Evolutionary conservation across 2,329 filamentous ascomycete species (phyloP).

Genomic region (Paracoccidioides lutzii): DNA sequence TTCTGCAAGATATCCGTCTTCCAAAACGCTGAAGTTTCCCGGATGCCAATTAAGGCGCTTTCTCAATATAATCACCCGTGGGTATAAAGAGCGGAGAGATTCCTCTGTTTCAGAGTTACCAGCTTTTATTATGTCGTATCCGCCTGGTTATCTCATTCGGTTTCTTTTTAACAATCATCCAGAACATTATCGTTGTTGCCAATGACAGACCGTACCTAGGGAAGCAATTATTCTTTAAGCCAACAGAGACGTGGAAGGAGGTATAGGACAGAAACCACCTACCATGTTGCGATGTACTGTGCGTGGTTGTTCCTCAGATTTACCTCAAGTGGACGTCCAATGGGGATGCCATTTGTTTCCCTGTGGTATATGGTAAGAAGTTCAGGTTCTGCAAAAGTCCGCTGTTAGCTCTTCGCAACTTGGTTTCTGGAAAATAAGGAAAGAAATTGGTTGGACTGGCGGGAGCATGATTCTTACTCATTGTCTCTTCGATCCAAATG

Average conservation of each 20-base stretch:
- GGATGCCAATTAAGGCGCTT: neutral
- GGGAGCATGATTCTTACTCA: slow-evolving; percentile 46
- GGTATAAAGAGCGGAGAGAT: slow-evolving; percentile 3
- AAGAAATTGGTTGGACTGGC: slow-evolving; percentile 1
- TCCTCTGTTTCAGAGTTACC: slow-evolving; percentile 38
- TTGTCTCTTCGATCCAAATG: slow-evolving; percentile 92
- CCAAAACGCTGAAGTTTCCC: slow-evolving; percentile 5
- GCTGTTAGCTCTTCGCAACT: slow-evolving; percentile 9
- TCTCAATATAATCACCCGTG: neutral
- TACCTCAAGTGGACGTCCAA: slow-evolving; percentile 76
- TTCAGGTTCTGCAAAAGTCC: slow-evolving; percentile 51
- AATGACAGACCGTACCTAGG: slow-evolving; percentile 69
- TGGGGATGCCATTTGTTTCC: slow-evolving; percentile 69
- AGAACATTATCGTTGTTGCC: slow-evolving; percentile 89
- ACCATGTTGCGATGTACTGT: slow-evolving; percentile 99
- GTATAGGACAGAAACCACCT: slow-evolving; percentile 25
- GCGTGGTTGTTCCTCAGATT: slow-evolving; percentile 92
- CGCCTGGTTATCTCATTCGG: slow-evolving; percentile 58
- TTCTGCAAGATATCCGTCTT: slow-evolving; percentile 59
- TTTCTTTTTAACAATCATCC: slow-evolving; percentile 85
- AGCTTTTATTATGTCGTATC: slow-evolving; percentile 62
- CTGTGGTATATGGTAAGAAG: slow-evolving; percentile 63
- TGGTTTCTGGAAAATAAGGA: slow-evolving; percentile 1
- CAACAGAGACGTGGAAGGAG: neutral
- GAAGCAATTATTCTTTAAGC: slow-evolving; percentile 4